A percentile compares a stretch with the other conserved stretches of the same genome.
Evolutionary conservation across 31 red algal genomes (phyloP).

Genomic region (Endocladia muricata): DNA sequence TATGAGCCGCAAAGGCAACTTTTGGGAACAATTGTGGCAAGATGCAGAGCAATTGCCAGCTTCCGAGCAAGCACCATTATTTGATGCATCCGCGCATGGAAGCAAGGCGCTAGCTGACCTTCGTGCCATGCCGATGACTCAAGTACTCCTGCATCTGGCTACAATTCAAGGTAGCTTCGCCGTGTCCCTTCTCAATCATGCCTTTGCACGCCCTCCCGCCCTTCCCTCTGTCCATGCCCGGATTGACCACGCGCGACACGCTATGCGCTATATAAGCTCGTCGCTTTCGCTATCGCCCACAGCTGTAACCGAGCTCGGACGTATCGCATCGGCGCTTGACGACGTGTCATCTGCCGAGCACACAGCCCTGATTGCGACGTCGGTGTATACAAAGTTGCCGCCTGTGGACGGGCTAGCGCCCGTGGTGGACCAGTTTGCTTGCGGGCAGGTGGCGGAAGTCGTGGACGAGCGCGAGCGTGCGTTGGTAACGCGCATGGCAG

Average conservation of each 20-base stretch:
- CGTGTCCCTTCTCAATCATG: slow-evolving; percentile 1
- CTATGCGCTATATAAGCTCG: slow-evolving; percentile 14
- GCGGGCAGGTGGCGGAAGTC: slow-evolving; percentile 29
- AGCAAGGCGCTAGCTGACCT: slow-evolving; percentile 58
- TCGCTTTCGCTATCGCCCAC: not conserved
- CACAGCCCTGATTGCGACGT: slow-evolving; percentile 33
- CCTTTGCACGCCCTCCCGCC: slow-evolving; percentile 22
- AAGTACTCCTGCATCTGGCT: slow-evolving; percentile 41
- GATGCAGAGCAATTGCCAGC: slow-evolving; percentile 27
- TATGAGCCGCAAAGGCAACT: slow-evolving; percentile 57
- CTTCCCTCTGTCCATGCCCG: slow-evolving; percentile 9
- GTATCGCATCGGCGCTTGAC: slow-evolving; percentile 16
- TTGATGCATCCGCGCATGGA: slow-evolving; percentile 47
- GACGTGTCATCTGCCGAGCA: slow-evolving; percentile 37
- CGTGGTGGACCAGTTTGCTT: slow-evolving; percentile 39
- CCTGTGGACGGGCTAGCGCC: slow-evolving; percentile 18
- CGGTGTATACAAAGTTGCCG: slow-evolving; percentile 47
- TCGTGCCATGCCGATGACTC: slow-evolving; percentile 59
- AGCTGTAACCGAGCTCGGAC: slow-evolving; percentile 30
- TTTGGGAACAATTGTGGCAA: slow-evolving; percentile 62
- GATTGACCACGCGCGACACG: slow-evolving; percentile 22
- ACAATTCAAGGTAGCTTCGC: slow-evolving; percentile 30
- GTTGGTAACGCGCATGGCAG: slow-evolving; percentile 37
- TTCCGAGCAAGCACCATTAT: slow-evolving; percentile 39
- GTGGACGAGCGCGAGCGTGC: slow-evolving; percentile 23